A percentile compares a stretch with the other conserved stretches of the same genome.
Conservation (phyloP, 2,329 filamentous ascomycete genomes). For the Ceratocystis cacaofunesta region DNA sequence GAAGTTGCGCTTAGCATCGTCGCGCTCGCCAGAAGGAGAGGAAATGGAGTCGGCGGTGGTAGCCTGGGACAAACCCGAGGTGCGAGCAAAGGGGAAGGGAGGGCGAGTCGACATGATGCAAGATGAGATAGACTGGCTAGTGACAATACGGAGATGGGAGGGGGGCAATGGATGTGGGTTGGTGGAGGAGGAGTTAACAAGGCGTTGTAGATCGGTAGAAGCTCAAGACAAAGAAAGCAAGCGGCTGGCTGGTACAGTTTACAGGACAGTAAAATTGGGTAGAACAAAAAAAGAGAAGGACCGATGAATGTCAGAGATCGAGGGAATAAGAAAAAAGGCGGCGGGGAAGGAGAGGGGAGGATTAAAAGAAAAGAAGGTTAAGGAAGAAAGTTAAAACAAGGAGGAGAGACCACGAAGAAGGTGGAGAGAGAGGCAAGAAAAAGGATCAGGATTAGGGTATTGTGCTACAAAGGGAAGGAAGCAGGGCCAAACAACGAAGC, state of each 20-base stretch:
- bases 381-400: constrained; percentile 6
- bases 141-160: neutral
- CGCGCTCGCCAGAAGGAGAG: constrained; percentile 58
- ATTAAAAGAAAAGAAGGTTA: neutral
- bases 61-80: constrained; percentile 46
- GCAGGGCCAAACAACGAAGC: neutral
- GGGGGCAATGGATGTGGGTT: constrained; percentile 4
- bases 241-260: constrained; percentile 6
- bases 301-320: neutral
- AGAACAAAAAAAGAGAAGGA: constrained; percentile 4
- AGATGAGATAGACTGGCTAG: constrained; percentile 3
- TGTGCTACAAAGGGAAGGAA: neutral
- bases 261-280: neutral
- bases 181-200: constrained; percentile 1
- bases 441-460: neutral
- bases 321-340: neutral
- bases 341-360: neutral
- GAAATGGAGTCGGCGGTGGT: constrained; percentile 43
- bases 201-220: constrained; percentile 1
- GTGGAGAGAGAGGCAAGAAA: neutral
- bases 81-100: constrained; percentile 45
- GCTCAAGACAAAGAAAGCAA: neutral
- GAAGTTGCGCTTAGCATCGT: constrained; percentile 72
- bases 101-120: constrained; percentile 41
- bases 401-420: constrained; percentile 3